Conservation (phyloP, 345 rosid genomes). For the Salix dunnii region DNA sequence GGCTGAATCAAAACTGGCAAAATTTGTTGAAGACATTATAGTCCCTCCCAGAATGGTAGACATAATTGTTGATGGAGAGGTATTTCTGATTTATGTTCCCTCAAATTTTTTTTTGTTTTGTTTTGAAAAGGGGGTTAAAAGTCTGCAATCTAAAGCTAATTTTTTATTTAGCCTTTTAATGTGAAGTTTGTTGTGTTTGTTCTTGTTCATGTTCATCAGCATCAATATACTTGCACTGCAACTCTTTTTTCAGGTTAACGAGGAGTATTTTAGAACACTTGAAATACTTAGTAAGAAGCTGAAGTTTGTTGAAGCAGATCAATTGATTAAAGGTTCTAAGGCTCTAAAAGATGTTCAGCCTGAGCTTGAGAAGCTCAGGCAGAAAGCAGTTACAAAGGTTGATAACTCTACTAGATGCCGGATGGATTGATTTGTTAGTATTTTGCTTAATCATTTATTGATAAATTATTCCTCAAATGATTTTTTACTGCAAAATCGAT, state of each 20-base stretch:
- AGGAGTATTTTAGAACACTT: constrained; percentile 82
- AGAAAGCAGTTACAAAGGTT: constrained; percentile 95
- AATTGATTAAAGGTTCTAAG: constrained; percentile 71
- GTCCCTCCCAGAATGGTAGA: constrained; percentile 97
- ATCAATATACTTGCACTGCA: constrained; percentile 21
- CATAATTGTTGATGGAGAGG: constrained; percentile 98
- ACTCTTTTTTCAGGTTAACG: constrained; percentile 63
- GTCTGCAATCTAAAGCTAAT: background rate
- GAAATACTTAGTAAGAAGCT: constrained; percentile 92
- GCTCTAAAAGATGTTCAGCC: constrained; percentile 96
- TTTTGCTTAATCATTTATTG: background rate
- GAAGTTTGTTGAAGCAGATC: constrained; percentile 76
- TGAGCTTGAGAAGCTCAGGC: constrained; percentile 94
- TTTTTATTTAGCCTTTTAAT: background rate
- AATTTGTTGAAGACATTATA: constrained; percentile 93
- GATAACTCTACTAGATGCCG: constrained; percentile 6
- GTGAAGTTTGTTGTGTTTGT: constrained; percentile 3
- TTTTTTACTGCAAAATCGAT: no score
- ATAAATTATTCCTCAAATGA: background rate
- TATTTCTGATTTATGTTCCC: constrained; percentile 33
- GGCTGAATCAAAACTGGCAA: constrained; percentile 93
- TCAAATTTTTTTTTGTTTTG: no score
- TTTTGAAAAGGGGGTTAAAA: background rate
- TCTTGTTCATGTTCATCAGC: background rate
- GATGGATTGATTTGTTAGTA: background rate